These are phyloP conservation scores for Mycena amicta DNA, from an alignment of 768 basidiomycete species.

Conservation along the genomic window DNA sequence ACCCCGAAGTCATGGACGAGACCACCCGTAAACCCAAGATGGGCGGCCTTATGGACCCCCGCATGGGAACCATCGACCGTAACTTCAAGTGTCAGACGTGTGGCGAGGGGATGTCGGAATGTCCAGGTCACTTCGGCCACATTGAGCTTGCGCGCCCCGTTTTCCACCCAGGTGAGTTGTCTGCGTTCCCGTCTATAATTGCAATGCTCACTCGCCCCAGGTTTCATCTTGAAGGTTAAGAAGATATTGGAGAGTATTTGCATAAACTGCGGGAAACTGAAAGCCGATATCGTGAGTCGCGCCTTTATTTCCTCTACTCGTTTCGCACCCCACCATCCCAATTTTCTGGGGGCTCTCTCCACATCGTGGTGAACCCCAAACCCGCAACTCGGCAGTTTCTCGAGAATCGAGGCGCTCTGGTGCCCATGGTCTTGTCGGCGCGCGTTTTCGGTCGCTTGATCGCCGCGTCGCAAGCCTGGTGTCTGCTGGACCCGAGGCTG, in stretches of 20 bases:
- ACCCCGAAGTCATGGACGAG: constrained; percentile 99
- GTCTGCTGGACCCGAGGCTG: constrained; percentile 84
- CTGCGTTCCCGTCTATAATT: background rate
- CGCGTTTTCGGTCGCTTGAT: constrained; percentile 95
- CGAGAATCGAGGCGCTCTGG: constrained; percentile 84
- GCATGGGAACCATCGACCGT: constrained; percentile 96
- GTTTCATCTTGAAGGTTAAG: constrained; percentile 98
- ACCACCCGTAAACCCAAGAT: constrained; percentile 85
- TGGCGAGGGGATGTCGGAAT: constrained; percentile 99
- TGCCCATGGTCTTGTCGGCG: constrained; percentile 57
- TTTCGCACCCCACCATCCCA: constrained; percentile 93
- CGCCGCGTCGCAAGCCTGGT: constrained; percentile 77
- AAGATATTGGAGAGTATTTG: constrained; percentile 99
- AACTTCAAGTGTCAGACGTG: constrained; percentile 99
- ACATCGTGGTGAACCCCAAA: constrained; percentile 91
- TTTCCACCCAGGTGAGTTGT: constrained; percentile 85
- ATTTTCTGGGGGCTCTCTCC: constrained; percentile 99
- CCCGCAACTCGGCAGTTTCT: constrained; percentile 79
- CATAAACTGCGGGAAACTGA: constrained; percentile 97
- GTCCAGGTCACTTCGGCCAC: constrained; percentile 99
- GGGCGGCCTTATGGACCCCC: constrained; percentile 96
- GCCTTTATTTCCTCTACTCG: constrained; percentile 80
- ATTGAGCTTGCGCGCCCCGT: constrained; percentile 97
- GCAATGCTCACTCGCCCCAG: constrained; percentile 39
- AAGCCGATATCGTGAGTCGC: constrained; percentile 94